These are phyloP conservation scores for Rachicladosporium sp. DNA, from an alignment of 2,329 filamentous ascomycete species.

Conservation along the genomic window DNA sequence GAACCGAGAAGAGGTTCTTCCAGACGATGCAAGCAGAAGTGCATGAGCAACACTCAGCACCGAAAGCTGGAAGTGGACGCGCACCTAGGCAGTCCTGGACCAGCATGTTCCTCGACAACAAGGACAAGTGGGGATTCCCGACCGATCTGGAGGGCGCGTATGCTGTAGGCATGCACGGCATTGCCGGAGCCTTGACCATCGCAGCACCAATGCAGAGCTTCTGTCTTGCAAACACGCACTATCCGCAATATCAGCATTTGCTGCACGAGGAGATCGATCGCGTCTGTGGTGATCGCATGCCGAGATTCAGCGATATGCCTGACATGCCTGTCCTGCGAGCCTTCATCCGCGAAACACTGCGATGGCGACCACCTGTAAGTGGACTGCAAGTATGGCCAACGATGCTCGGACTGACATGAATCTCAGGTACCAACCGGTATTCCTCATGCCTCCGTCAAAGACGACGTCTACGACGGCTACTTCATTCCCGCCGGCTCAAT, in stretches of 20 bases:
- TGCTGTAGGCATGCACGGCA: slow-evolving; percentile 36
- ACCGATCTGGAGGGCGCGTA: slow-evolving; percentile 34
- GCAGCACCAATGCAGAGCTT: slow-evolving; percentile 36
- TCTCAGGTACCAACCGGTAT: slow-evolving; percentile 7
- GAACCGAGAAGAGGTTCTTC: slow-evolving; percentile 32
- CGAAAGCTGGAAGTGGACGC: neutral
- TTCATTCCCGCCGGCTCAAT: slow-evolving; percentile 13
- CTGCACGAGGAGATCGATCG: slow-evolving; percentile 46
- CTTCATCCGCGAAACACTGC: slow-evolving; percentile 46
- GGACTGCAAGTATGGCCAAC: too few relatives aligned
- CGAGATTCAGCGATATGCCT: slow-evolving; percentile 38
- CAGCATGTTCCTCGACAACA: slow-evolving; percentile 30
- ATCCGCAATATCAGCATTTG: slow-evolving; percentile 28
- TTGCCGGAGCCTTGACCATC: slow-evolving; percentile 35
- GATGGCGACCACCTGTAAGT: slow-evolving; percentile 43
- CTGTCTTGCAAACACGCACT: slow-evolving; percentile 33
- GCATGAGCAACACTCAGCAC: slow-evolving; percentile 1
- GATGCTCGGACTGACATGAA: too few relatives aligned
- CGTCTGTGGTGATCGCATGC: slow-evolving; percentile 43
- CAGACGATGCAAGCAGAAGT: slow-evolving; percentile 33
- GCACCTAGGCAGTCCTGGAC: slow-evolving; percentile 29
- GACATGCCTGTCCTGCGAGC: slow-evolving; percentile 42
- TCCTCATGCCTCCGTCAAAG: slow-evolving; percentile 10
- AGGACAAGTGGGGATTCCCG: slow-evolving; percentile 28
- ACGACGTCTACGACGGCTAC: slow-evolving; percentile 15